Conservation (phyloP, 805 yeast species). For the Zygotorulaspora chibaensis region DNA sequence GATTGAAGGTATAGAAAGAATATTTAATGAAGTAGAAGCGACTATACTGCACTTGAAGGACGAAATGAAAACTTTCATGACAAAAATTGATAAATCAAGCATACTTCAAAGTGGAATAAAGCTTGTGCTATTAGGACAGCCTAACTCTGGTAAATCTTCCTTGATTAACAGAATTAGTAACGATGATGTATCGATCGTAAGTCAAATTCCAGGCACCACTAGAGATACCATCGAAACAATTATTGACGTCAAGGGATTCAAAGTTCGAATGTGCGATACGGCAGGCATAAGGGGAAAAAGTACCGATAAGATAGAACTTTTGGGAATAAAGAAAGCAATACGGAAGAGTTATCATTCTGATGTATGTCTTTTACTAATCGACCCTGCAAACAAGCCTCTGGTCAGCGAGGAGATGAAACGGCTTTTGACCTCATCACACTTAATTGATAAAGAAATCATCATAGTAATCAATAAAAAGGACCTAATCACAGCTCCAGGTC, state of each 20-base stretch:
- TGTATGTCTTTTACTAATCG: slow-evolving; percentile 57
- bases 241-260: slow-evolving; percentile 76
- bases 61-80: slow-evolving; percentile 42
- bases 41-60: slow-evolving; percentile 40
- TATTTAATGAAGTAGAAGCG: slow-evolving; percentile 47
- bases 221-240: slow-evolving; percentile 83
- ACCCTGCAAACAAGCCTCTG: slow-evolving; percentile 25
- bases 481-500: slow-evolving; percentile 30
- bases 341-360: slow-evolving; percentile 58
- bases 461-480: slow-evolving; percentile 61
- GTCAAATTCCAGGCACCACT: slow-evolving; percentile 90
- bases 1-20: slow-evolving; percentile 54
- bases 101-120: slow-evolving; percentile 69
- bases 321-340: slow-evolving; percentile 80
- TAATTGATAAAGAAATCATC: slow-evolving; percentile 26
- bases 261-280: slow-evolving; percentile 82
- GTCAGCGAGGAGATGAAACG: slow-evolving; percentile 37
- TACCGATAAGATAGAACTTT: slow-evolving; percentile 59
- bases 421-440: slow-evolving; percentile 14
- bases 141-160: slow-evolving; percentile 95
- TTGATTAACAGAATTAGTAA: slow-evolving; percentile 70
- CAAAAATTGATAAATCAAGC: slow-evolving; percentile 52
- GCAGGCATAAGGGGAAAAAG: slow-evolving; percentile 72
- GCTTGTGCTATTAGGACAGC: slow-evolving; percentile 77
- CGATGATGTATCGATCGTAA: slow-evolving; percentile 84